Percentiles rank a stretch among this genome's conserved stretches.
Conservation (phyloP, 257 asterid genomes). For the Forsythia suspensa region DNA sequence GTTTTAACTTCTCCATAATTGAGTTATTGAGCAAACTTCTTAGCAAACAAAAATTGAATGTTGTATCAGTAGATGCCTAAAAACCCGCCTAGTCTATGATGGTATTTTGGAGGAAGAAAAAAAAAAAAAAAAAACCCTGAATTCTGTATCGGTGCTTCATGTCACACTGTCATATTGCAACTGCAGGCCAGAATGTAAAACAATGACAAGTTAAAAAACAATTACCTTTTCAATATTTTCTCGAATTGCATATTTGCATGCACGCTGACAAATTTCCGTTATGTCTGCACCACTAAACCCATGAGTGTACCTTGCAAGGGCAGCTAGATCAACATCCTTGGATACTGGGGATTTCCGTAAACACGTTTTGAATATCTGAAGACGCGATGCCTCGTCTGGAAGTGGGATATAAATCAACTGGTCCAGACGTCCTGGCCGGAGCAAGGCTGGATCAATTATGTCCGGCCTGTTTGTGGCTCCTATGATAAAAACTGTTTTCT, state of each 20-base stretch:
- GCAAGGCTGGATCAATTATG: conserved; percentile 50
- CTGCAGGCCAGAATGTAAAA: background rate
- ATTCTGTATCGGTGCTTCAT: background rate
- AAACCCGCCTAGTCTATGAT: background rate
- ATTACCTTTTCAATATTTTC: conserved; percentile 44
- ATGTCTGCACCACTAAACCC: conserved; percentile 50
- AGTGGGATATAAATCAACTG: conserved; percentile 46
- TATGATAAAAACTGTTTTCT: conserved; percentile 42
- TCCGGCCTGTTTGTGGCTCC: conserved; percentile 57
- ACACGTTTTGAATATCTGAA: conserved; percentile 44
- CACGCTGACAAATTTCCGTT: conserved; percentile 49
- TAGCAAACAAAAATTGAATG: background rate
- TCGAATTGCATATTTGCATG: conserved; percentile 50
- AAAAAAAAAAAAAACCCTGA: no score
- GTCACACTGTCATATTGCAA: background rate
- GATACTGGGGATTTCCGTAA: conserved; percentile 38
- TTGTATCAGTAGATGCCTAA: background rate
- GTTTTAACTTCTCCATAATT: no score
- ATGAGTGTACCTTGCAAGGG: conserved; percentile 40
- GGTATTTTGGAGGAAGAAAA: no score
- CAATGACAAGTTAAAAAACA: background rate
- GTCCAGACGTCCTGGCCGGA: conserved; percentile 53
- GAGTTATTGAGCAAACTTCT: background rate
- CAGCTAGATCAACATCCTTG: conserved; percentile 33
- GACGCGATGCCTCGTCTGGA: conserved; percentile 44